Base-by-base conservation (phyloP, 768 basidiomycete species). In the Leccinum imitatum region DNA sequence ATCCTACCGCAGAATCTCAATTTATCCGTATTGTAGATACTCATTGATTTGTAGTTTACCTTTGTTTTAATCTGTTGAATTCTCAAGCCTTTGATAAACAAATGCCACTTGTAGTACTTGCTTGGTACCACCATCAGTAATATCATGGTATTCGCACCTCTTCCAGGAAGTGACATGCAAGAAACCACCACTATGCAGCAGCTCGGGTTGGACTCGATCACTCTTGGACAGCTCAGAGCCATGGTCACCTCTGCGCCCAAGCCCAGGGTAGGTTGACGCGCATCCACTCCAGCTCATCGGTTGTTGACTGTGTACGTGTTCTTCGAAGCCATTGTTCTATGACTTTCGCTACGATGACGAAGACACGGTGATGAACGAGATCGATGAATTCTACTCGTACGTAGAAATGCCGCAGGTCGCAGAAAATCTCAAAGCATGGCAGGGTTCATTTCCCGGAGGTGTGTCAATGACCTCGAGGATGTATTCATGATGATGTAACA, bases 351-450 rank as follows among this genome's bases (percentile, higher is more conserved):
- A 98, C 72, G 92, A 96, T 65, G 95, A 98, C 73, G 95, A 96
- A 69, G 93, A 97, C 74, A 95, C 92, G 5, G 87, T 98, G 19
- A 88, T 96, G 83, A 90, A 91, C 67, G 97, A 99, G 73, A 87
- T 99, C 41, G 92, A 98, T 59, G 97, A 99, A 75, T 98, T 98
- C 77, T 98, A 96, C 75, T 93, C 93, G 21, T 99, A 97, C 75
- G 87, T 93, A 61, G 96, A 98, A 78, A 92, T 94, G 84, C 85
- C 90, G 0, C 91, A 95, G 71, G 88, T 94, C 21, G 86, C 85
- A 3, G 91, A 93, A 78, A 93, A 93, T 71, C 78, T 92, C 63
- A 89, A 87, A 69, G 89, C 91, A 50, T 97, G 93, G 90, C 84
- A 90, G 68, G 87, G 87, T 41, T 92, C 89, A 47, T 95, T 90